Conservation (phyloP, 768 basidiomycete species). For the Leccinum rimulosum region DNA sequence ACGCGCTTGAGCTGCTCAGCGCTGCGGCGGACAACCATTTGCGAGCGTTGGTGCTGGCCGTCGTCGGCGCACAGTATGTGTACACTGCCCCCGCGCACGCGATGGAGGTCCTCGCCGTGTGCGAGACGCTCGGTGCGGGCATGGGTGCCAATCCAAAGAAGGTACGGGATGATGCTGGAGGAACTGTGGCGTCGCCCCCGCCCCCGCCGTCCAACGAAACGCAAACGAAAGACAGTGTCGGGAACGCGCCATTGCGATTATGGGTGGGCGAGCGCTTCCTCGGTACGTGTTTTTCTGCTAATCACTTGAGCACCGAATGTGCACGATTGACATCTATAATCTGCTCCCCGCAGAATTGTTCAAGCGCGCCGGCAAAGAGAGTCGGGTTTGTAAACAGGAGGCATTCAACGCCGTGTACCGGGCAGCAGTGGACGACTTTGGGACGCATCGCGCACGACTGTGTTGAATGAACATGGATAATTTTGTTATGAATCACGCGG, state of each 20-base stretch:
- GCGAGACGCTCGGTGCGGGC: slow-evolving; percentile 69
- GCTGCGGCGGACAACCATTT: slow-evolving; percentile 67
- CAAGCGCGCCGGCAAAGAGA: slow-evolving; percentile 52
- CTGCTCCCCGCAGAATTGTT: slow-evolving; percentile 46
- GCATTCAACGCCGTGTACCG: slow-evolving; percentile 38
- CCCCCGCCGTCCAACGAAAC: background rate
- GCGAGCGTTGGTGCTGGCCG: slow-evolving; percentile 64
- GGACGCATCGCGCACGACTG: slow-evolving; percentile 13
- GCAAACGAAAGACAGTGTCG: slow-evolving; percentile 37
- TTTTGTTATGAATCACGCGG: background rate
- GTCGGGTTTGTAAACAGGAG: slow-evolving; percentile 45
- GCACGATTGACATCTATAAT: background rate
- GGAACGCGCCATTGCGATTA: slow-evolving; percentile 62
- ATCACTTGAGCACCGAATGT: background rate
- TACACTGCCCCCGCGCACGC: slow-evolving; percentile 73
- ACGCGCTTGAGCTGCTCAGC: slow-evolving; percentile 57
- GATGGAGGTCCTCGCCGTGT: slow-evolving; percentile 59
- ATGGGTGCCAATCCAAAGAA: slow-evolving; percentile 45
- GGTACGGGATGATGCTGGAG: slow-evolving; percentile 1
- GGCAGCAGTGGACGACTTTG: slow-evolving; percentile 24
- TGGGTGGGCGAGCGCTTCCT: slow-evolving; percentile 73
- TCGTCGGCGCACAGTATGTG: slow-evolving; percentile 68
- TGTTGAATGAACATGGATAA: slow-evolving; percentile 6
- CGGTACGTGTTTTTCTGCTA: slow-evolving; percentile 38
- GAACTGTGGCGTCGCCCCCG: background rate